phyloP scores from a whole-genome alignment of 345 rosid species.

The Lagerstroemia speciosa region DNA sequence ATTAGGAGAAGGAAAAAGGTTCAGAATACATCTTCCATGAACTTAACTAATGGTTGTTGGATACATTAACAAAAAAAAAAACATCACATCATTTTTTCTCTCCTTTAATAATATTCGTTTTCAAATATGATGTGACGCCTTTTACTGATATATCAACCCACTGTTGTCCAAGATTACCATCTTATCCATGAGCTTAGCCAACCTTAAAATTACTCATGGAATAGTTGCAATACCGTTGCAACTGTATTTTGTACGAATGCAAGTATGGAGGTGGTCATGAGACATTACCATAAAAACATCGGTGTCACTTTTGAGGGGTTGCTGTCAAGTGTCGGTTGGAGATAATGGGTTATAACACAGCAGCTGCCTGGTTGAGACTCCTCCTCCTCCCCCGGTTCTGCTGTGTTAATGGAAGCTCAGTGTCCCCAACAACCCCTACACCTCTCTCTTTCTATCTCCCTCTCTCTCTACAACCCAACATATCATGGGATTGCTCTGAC shows the following conservation, averaged over 20 bases:
- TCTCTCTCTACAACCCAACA: too few relatives aligned
- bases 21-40: too few relatives aligned
- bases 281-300: not conserved
- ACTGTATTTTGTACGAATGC: conserved; percentile 9
- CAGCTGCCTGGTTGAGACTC: not conserved
- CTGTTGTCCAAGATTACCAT: too few relatives aligned
- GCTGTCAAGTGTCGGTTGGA: conserved; percentile 3
- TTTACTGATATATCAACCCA: too few relatives aligned
- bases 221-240: not conserved
- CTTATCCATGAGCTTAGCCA: too few relatives aligned
- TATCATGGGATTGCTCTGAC: conserved; percentile 1
- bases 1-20: too few relatives aligned
- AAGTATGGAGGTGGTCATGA: conserved; percentile 3
- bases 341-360: conserved; percentile 1
- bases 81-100: too few relatives aligned
- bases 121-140: too few relatives aligned
- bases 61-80: too few relatives aligned
- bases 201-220: too few relatives aligned
- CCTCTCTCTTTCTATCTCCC: not conserved
- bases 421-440: not conserved
- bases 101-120: too few relatives aligned
- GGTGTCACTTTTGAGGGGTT: not conserved
- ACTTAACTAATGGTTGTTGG: too few relatives aligned
- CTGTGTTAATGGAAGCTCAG: not conserved
- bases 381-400: not conserved